Percentiles rank a stretch among this genome's conserved stretches.
These are phyloP conservation scores for Penicillium manginii DNA, from an alignment of 495 filamentous ascomycete genomes.

Conservation along the genomic window DNA sequence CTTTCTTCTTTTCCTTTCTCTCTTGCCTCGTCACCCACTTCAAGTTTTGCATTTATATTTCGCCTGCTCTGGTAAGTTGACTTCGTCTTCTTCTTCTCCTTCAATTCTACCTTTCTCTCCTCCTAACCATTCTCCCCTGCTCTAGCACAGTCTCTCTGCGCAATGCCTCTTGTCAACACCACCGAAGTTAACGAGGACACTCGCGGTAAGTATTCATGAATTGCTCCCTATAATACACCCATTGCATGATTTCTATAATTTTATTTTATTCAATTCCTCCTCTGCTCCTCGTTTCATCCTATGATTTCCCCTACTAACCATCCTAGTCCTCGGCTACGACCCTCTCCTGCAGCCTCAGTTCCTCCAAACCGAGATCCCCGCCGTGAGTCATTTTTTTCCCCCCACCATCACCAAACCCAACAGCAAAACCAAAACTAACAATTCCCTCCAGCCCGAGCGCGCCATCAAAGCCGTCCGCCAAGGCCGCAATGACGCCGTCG, in stretches of 20 bases:
- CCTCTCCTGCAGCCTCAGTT: constrained; percentile 89
- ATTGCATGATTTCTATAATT: neutral
- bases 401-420: constrained; percentile 10
- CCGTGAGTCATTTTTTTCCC: constrained; percentile 56
- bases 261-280: neutral
- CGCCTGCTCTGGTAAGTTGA: too few species aligned
- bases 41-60: neutral
- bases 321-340: constrained; percentile 88
- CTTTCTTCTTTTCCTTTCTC: neutral
- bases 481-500: constrained; percentile 80
- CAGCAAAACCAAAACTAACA: constrained; percentile 7
- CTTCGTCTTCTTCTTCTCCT: neutral
- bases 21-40: neutral
- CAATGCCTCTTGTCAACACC: constrained; percentile 55
- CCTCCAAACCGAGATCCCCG: constrained; percentile 86
- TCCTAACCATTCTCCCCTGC: neutral
- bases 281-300: neutral
- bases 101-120: neutral
- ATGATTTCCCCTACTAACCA: neutral
- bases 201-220: constrained; percentile 44
- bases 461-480: constrained; percentile 72
- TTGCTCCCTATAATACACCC: neutral
- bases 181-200: constrained; percentile 57
- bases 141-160: constrained; percentile 14
- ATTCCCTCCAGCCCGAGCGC: constrained; percentile 40